Evolutionary conservation across 2,329 filamentous ascomycete species (phyloP).

Genomic region (Scedosporium boydii): DNA sequence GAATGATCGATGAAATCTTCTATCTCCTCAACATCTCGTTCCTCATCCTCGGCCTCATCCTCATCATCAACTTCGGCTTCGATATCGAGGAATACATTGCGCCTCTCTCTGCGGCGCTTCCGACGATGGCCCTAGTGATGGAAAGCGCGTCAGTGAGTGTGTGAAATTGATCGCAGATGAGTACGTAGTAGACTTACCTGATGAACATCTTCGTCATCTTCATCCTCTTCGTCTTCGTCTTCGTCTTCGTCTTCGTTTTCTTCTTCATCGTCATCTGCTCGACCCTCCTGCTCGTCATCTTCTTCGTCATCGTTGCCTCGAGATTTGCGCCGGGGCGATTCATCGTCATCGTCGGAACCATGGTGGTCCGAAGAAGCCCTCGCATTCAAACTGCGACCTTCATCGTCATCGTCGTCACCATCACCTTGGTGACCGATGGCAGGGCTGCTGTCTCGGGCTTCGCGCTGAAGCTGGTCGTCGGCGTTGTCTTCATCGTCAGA

Average conservation of each 20-base stretch:
- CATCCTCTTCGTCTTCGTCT: conserved; percentile 27
- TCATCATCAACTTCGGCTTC: conserved; percentile 98
- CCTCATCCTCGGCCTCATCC: conserved; percentile 78
- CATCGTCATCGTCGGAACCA: conserved; percentile 23
- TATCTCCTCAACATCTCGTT: conserved; percentile 75
- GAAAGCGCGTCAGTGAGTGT: conserved; percentile 12
- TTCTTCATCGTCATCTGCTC: conserved; percentile 26
- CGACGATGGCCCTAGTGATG: conserved; percentile 51
- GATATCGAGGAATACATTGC: conserved; percentile 89
- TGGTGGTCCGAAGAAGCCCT: conserved; percentile 12
- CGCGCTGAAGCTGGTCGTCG: conserved; percentile 18
- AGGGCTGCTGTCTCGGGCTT: conserved; percentile 3
- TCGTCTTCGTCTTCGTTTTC: conserved; percentile 37
- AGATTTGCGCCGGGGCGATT: conserved; percentile 28
- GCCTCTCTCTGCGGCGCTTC: conserved; percentile 69
- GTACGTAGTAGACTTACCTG: conserved; percentile 31
- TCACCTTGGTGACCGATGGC: conserved; percentile 13
- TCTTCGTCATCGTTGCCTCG: conserved; percentile 27
- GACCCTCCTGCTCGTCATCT: conserved; percentile 24
- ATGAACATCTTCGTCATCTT: conserved; percentile 54
- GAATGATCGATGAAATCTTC: conserved; percentile 83
- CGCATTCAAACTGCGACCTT: conserved; percentile 10
- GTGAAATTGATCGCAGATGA: background rate
- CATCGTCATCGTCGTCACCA: conserved; percentile 14
- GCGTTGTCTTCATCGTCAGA: conserved; percentile 57